A percentile compares a stretch with the other conserved stretches of the same genome.
These are phyloP conservation scores for Stephanodiscus triporus DNA, from an alignment of 108 stramenopile species.

Conservation along the genomic window DNA sequence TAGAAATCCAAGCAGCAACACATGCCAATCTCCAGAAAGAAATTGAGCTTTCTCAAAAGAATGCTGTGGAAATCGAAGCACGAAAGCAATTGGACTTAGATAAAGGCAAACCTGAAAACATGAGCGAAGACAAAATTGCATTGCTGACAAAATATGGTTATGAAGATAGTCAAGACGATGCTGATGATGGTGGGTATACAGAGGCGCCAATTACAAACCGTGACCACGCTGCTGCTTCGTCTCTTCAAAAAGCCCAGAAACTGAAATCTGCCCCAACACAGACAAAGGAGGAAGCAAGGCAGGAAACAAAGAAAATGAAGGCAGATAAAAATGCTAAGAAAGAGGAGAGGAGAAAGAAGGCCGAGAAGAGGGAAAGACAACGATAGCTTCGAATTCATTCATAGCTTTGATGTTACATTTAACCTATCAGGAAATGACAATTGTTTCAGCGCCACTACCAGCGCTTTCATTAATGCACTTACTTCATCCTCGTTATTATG, in stretches of 20 bases:
- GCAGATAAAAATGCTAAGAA: slow-evolving; percentile 63
- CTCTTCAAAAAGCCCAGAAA: slow-evolving; percentile 43
- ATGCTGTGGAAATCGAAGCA: slow-evolving; percentile 49
- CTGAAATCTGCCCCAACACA: slow-evolving; percentile 19
- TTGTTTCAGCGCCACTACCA: slow-evolving; percentile 27
- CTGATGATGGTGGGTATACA: slow-evolving; percentile 33
- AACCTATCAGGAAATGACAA: neutral
- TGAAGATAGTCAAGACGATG: slow-evolving; percentile 60
- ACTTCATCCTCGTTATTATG: slow-evolving; percentile 87
- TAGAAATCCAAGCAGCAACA: slow-evolving; percentile 41
- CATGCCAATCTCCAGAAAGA: slow-evolving; percentile 56
- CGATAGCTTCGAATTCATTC: neutral
- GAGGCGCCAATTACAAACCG: slow-evolving; percentile 42
- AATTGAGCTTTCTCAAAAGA: slow-evolving; percentile 55
- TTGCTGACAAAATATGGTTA: slow-evolving; percentile 82
- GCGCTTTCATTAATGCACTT: slow-evolving; percentile 39
- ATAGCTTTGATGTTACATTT: slow-evolving; percentile 7
- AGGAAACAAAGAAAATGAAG: slow-evolving; percentile 44
- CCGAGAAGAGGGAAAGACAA: slow-evolving; percentile 60
- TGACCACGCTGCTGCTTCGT: slow-evolving; percentile 53
- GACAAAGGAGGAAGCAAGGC: slow-evolving; percentile 36
- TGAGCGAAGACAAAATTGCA: slow-evolving; percentile 68
- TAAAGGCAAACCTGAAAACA: slow-evolving; percentile 40
- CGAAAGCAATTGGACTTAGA: slow-evolving; percentile 33
- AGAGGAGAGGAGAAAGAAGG: slow-evolving; percentile 74